These are phyloP conservation scores for Lecanicillium sp. DNA, from an alignment of 2,329 filamentous ascomycete species.

Conservation along the genomic window DNA sequence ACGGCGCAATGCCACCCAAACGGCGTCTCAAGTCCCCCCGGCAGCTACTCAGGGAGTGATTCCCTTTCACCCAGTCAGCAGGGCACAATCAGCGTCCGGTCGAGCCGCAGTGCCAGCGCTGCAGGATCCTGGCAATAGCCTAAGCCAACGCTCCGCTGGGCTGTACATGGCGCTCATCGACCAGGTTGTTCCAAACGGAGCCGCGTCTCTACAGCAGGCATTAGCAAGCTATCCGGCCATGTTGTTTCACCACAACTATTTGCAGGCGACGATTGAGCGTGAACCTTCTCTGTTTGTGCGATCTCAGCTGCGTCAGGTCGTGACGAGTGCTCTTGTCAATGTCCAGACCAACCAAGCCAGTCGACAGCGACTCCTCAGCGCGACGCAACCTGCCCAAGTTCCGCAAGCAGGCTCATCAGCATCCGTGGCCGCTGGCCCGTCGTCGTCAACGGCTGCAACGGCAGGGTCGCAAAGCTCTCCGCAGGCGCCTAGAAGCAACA, in stretches of 20 bases:
- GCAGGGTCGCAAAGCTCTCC: background rate
- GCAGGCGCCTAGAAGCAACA: background rate
- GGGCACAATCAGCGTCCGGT: constrained; percentile 1
- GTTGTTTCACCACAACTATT: constrained; percentile 36
- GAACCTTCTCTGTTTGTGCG: constrained; percentile 39
- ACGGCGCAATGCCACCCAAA: constrained; percentile 1
- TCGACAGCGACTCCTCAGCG: constrained; percentile 14
- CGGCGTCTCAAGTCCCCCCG: background rate
- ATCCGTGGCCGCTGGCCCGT: background rate
- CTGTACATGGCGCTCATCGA: constrained; percentile 46
- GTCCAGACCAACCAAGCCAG: constrained; percentile 35
- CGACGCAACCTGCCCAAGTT: constrained; percentile 2
- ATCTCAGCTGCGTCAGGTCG: constrained; percentile 40
- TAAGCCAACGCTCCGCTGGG: constrained; percentile 22
- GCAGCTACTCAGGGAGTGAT: background rate
- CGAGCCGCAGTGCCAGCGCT: constrained; percentile 6
- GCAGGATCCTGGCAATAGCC: constrained; percentile 6
- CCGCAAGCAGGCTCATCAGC: background rate
- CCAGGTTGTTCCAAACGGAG: constrained; percentile 40
- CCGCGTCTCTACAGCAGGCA: constrained; percentile 34
- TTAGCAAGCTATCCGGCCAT: constrained; percentile 39
- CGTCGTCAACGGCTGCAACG: constrained; percentile 1
- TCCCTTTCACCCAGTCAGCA: background rate
- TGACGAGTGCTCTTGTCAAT: constrained; percentile 36
- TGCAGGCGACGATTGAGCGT: constrained; percentile 43